Conservation (phyloP, 108 stramenopile species). For the Halocafeteria seosinensis region DNA sequence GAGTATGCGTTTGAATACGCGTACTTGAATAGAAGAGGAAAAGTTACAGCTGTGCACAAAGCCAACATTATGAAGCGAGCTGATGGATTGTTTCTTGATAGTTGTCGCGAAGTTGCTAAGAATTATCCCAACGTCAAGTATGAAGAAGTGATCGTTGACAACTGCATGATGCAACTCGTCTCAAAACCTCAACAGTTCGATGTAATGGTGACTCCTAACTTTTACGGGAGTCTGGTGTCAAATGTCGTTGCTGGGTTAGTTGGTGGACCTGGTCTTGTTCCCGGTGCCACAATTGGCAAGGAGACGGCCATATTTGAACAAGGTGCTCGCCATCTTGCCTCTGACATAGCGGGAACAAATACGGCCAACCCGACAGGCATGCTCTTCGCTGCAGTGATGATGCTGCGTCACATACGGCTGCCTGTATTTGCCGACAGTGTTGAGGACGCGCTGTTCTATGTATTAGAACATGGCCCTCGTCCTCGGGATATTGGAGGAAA, state of each 20-base stretch:
- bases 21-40: background rate
- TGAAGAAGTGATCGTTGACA: conserved; percentile 2
- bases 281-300: conserved; percentile 73
- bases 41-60: background rate
- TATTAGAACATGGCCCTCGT: background rate
- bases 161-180: background rate
- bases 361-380: conserved; percentile 89
- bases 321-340: conserved; percentile 72
- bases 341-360: conserved; percentile 89
- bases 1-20: background rate
- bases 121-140: background rate
- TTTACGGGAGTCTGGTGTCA: conserved; percentile 92
- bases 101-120: background rate
- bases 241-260: conserved; percentile 95
- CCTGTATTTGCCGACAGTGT: background rate
- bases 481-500: background rate
- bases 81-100: background rate
- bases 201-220: conserved; percentile 87
- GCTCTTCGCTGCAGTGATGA: conserved; percentile 94
- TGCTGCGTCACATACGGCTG: conserved; percentile 58
- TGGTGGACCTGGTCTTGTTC: conserved; percentile 89
- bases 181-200: conserved; percentile 80
- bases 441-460: background rate
- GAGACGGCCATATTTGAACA: conserved; percentile 69
- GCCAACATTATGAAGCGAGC: background rate